Conservation (phyloP, 805 yeast genomes). For the Blastobotrys peoriensis region DNA sequence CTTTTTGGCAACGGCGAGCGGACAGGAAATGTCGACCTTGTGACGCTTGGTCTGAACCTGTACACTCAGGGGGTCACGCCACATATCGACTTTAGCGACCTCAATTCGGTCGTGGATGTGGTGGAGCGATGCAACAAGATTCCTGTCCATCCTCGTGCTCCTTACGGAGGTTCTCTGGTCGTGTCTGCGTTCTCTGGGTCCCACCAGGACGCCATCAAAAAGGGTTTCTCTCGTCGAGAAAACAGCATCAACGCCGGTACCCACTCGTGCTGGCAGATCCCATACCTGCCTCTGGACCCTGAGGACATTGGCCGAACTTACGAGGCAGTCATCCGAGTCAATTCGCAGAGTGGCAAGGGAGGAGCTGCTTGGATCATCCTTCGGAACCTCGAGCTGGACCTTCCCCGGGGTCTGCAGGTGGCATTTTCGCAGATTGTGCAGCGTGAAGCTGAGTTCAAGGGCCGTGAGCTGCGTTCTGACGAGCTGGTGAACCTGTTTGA, state of each 20-base stretch:
- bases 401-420: conserved; percentile 76
- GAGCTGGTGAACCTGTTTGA: conserved; percentile 66
- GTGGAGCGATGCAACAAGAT: conserved; percentile 78
- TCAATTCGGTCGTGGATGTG: conserved; percentile 58
- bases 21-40: conserved; percentile 80
- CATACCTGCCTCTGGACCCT: conserved; percentile 81
- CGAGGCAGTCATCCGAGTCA: conserved; percentile 86
- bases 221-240: conserved; percentile 51
- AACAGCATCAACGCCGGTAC: conserved; percentile 32
- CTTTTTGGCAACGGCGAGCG: conserved; percentile 83
- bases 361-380: conserved; percentile 86
- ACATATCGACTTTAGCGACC: conserved; percentile 62
- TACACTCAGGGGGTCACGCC: conserved; percentile 77
- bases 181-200: conserved; percentile 81
- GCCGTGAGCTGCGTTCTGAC: conserved; percentile 59
- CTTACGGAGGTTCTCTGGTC: conserved; percentile 76
- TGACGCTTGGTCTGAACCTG: conserved; percentile 68
- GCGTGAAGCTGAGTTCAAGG: conserved; percentile 58
- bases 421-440: conserved; percentile 71
- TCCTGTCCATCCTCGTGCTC: conserved; percentile 72
- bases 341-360: conserved; percentile 84
- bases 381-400: conserved; percentile 66
- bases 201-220: conserved; percentile 86
- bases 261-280: conserved; percentile 54
- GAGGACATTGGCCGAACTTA: conserved; percentile 81